Base-by-base conservation (phyloP, 1,284 basidiomycete genomes). In the Boletus mariae region DNA sequence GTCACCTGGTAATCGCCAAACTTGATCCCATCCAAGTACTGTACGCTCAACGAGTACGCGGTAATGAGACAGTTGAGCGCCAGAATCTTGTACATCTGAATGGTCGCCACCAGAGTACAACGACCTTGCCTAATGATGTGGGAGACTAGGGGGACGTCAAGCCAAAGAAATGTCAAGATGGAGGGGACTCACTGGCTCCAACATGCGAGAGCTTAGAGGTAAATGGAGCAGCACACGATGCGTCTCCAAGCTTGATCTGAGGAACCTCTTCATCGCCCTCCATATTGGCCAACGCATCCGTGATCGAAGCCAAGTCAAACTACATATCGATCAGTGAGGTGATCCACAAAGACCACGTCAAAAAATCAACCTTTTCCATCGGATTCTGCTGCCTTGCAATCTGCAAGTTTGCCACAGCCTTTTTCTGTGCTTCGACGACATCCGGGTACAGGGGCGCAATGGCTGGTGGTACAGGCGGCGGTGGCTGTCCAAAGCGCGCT, bases 71-170 rank as follows among this genome's bases (percentile, higher is more conserved):
- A 97, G 71, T 98, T 98, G 56, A 97, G 76, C 2, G 94, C 94
- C 37, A 98, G 78, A 61, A 98, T 98, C 78, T 97, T 97, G 85
- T 97, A 98, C 94, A 98, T 98, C 74, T 98, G 95, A 54, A 95
- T 90, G 1, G 94, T 98, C 1, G 94, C 94, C 42, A 98, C 94
- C 13, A 98, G 84, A 0, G 94, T 98, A 75, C 94, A 97, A 44
- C 94, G 89, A 23, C 95, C 94, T 74, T 98, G 94, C 43, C 94
- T 86, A 62, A 98, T 96, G 68, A 98, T 97, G 69, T 94, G 93
- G 28, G 91, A 88, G 64, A 97, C 92, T 92, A 59, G 7, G 56
- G 26, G 48, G 37, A 49, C 23, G 28, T 12, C 53, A n/a, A 61
- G 63, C 51, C 6, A 10, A 61, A 40, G 35, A 12, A 15, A 8